These are phyloP conservation scores for Sclerotinia sclerotiorum DNA, from an alignment of 2,329 filamentous ascomycete genomes.

Conservation along the genomic window DNA sequence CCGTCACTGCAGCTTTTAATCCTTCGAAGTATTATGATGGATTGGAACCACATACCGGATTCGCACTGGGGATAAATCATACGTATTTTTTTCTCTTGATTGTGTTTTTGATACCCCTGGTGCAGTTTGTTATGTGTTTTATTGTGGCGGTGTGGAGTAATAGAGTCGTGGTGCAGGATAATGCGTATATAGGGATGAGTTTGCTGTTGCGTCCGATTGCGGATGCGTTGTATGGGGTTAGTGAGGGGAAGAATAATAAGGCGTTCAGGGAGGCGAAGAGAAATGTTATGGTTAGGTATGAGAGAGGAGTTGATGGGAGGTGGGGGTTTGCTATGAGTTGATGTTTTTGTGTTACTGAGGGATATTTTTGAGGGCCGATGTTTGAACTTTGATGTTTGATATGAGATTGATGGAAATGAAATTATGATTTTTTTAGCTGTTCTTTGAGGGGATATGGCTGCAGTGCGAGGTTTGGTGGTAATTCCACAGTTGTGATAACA, in stretches of 20 bases:
- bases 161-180: slow-evolving; percentile 35
- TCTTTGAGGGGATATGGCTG: too few relatives aligned
- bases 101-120: slow-evolving; percentile 35
- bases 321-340: slow-evolving; percentile 34
- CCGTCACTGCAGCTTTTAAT: slow-evolving; percentile 31
- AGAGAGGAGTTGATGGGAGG: slow-evolving; percentile 29
- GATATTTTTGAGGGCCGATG: neutral
- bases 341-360: neutral
- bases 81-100: slow-evolving; percentile 47
- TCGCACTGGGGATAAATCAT: slow-evolving; percentile 43
- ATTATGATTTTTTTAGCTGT: neutral
- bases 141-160: slow-evolving; percentile 35
- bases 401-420: neutral
- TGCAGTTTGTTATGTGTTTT: slow-evolving; percentile 34
- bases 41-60: slow-evolving; percentile 28
- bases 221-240: slow-evolving; percentile 35
- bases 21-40: slow-evolving; percentile 26
- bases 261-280: slow-evolving; percentile 33
- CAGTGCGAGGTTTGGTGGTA: neutral
- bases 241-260: slow-evolving; percentile 31
- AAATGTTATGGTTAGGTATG: slow-evolving; percentile 33
- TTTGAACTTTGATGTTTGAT: too few relatives aligned
- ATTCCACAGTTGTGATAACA: neutral
- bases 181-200: slow-evolving; percentile 34
- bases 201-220: slow-evolving; percentile 37